phyloP scores from a whole-genome alignment of 2,329 filamentous ascomycete species.

The Claviceps purpurea region DNA sequence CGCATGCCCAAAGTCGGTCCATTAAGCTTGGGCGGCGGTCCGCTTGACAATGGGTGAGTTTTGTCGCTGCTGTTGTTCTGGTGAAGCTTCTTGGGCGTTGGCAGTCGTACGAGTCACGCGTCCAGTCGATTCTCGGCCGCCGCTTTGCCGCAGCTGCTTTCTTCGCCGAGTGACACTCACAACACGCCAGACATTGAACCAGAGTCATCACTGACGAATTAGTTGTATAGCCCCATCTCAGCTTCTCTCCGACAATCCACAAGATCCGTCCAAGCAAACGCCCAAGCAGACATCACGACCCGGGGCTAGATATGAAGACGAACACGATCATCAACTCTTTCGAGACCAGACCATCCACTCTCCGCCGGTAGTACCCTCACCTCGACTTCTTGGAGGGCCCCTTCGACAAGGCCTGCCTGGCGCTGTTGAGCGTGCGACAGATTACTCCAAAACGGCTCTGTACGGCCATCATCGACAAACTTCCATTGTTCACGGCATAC shows the following conservation, averaged over 20 bases:
- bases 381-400: conserved; percentile 20
- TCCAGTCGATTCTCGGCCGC: not conserved
- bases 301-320: conserved; percentile 38
- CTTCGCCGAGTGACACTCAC: conserved; percentile 1
- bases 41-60: conserved; percentile 15
- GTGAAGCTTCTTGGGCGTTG: too few species aligned
- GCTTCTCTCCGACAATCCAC: conserved; percentile 41
- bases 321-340: conserved; percentile 34
- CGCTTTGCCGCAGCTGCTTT: not conserved
- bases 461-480: conserved; percentile 93
- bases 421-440: conserved; percentile 37
- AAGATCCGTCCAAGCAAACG: conserved; percentile 39
- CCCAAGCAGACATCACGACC: conserved; percentile 38
- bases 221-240: conserved; percentile 39
- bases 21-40: conserved; percentile 11
- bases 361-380: conserved; percentile 6
- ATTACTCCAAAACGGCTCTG: conserved; percentile 39
- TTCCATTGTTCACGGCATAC: conserved; percentile 91
- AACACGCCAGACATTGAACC: not conserved
- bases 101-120: not conserved
- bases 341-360: conserved; percentile 38
- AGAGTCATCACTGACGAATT: conserved; percentile 3
- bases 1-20: conserved; percentile 9
- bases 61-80: not conserved
- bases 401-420: conserved; percentile 26